phyloP scores from a whole-genome alignment of 1,284 basidiomycete species.

The Anthracocystis panici-leucophaei region DNA sequence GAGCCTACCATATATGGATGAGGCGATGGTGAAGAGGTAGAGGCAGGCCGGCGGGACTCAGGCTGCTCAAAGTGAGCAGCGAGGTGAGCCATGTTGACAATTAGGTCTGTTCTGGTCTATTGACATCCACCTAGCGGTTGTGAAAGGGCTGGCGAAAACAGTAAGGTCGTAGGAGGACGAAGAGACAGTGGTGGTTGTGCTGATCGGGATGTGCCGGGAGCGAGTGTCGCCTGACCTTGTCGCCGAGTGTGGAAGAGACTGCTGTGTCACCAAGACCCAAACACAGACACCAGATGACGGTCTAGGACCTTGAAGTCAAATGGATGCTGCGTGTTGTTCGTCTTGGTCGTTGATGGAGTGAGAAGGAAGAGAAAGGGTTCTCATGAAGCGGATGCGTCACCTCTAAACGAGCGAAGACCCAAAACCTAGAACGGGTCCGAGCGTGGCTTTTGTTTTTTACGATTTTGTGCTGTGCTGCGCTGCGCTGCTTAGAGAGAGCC shows the following conservation, averaged over 20 bases:
- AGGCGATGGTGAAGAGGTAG: conserved; percentile 22
- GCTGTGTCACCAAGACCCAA: not conserved
- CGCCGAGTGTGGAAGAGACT: not conserved
- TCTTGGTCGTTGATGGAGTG: conserved; percentile 14
- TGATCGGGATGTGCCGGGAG: not conserved
- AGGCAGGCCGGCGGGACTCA: conserved; percentile 18
- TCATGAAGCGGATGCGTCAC: conserved; percentile 4
- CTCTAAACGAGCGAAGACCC: not conserved
- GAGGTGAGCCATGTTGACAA: conserved; percentile 37
- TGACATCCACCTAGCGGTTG: conserved; percentile 6
- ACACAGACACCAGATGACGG: conserved; percentile 18
- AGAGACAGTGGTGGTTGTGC: not conserved
- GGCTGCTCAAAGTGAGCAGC: conserved; percentile 46
- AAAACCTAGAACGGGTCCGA: conserved; percentile 25
- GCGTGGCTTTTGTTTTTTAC: conserved; percentile 6
- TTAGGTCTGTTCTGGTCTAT: not conserved
- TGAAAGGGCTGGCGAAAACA: not conserved
- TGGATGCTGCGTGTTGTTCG: conserved; percentile 15
- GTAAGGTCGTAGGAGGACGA: not conserved
- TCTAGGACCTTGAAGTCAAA: not conserved
- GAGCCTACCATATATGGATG: conserved; percentile 22
- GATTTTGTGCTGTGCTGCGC: not conserved
- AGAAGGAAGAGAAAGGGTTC: conserved; percentile 1
- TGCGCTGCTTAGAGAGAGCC: not conserved
- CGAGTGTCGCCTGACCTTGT: conserved; percentile 1